phyloP scores from a whole-genome alignment of 257 asterid species.

The Cordia subcordata region DNA sequence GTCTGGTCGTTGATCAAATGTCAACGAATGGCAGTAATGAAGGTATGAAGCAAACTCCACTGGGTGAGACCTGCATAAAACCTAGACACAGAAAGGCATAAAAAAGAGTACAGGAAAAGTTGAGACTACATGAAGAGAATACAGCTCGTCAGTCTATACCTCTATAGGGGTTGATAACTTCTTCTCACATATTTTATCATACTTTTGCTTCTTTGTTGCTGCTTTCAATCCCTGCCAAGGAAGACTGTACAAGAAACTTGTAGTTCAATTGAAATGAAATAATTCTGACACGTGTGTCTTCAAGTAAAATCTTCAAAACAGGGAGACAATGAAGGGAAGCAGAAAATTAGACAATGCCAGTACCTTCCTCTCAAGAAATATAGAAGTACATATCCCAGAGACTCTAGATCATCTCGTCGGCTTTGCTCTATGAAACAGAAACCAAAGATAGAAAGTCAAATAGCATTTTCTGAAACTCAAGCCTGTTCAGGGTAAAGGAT shows the following conservation, averaged over 20 bases:
- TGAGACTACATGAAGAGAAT: neutral
- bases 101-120: neutral
- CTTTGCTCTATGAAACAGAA: constrained; percentile 35
- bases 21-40: constrained; percentile 35
- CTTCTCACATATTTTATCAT: constrained; percentile 39
- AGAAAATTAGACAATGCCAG: neutral
- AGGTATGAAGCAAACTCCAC: constrained; percentile 45
- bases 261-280: neutral
- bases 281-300: neutral
- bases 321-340: neutral
- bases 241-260: constrained; percentile 23
- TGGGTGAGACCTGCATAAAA: constrained; percentile 33
- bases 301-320: neutral
- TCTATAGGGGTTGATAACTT: constrained; percentile 41
- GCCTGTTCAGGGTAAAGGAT: neutral
- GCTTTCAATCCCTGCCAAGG: constrained; percentile 48
- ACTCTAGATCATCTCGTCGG: constrained; percentile 45
- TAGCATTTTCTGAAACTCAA: neutral
- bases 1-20: constrained; percentile 40
- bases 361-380: constrained; percentile 47
- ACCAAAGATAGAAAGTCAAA: neutral
- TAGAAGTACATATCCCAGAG: constrained; percentile 46
- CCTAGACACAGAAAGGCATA: constrained; percentile 12
- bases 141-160: constrained; percentile 7
- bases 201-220: constrained; percentile 38